These are phyloP conservation scores for Fomitopsis pinicola DNA, from an alignment of 1,284 basidiomycete genomes.

Conservation along the genomic window DNA sequence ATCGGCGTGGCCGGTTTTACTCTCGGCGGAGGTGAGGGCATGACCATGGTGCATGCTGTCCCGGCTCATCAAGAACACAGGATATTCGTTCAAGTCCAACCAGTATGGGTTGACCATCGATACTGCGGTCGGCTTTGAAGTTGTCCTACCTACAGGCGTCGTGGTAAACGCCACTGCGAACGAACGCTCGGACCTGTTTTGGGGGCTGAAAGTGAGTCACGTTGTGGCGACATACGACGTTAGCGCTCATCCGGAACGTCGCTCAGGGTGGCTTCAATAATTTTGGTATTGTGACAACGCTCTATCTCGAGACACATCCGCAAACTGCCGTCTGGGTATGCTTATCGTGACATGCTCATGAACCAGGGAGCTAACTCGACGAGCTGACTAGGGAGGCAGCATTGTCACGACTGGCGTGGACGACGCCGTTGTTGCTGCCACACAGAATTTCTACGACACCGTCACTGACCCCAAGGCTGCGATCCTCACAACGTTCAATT, in stretches of 20 bases:
- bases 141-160: constrained; percentile 39
- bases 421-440: constrained; percentile 39
- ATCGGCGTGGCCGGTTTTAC: constrained; percentile 37
- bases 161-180: constrained; percentile 23
- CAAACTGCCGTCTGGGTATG: not conserved
- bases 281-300: constrained; percentile 30
- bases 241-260: not conserved
- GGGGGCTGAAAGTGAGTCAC: constrained; percentile 33
- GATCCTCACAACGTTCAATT: constrained; percentile 51
- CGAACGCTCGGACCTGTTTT: constrained; percentile 32
- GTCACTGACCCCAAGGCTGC: constrained; percentile 56
- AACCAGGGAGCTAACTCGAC: too few relatives aligned
- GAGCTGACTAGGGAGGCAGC: constrained; percentile 44
- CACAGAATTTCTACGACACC: constrained; percentile 41
- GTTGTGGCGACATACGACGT: not conserved
- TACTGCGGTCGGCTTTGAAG: constrained; percentile 33
- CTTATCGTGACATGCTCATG: too few relatives aligned
- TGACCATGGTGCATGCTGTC: not conserved
- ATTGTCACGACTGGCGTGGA: constrained; percentile 37
- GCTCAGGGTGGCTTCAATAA: constrained; percentile 55
- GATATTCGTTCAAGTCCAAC: constrained; percentile 31
- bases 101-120: constrained; percentile 32
- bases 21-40: constrained; percentile 36
- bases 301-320: not conserved
- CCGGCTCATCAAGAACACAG: constrained; percentile 15